phyloP scores from a whole-genome alignment of 2,329 filamentous ascomycete genomes.

The Fusarium sp. region DNA sequence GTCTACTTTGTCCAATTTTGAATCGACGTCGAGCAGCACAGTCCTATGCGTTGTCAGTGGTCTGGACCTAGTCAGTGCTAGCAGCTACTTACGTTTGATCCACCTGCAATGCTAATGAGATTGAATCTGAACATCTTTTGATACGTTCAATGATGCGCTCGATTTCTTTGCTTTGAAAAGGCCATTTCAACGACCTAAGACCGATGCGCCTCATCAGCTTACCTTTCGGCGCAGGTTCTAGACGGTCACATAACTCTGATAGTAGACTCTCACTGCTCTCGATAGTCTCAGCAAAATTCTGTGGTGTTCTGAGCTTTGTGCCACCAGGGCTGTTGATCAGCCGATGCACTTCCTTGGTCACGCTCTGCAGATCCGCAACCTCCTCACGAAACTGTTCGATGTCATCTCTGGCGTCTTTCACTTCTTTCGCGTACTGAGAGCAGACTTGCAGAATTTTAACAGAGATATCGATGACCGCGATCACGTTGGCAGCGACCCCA shows the following conservation, averaged over 20 bases:
- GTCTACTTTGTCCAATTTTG: not conserved
- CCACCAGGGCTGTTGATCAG: conserved; percentile 48
- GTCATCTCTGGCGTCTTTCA: conserved; percentile 53
- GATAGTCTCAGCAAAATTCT: not conserved
- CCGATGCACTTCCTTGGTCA: conserved; percentile 47
- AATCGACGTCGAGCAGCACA: not conserved
- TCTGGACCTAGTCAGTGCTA: not conserved
- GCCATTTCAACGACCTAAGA: conserved; percentile 58
- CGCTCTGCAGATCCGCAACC: conserved; percentile 46
- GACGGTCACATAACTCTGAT: not conserved
- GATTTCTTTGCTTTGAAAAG: conserved; percentile 35
- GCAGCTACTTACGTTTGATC: conserved; percentile 52
- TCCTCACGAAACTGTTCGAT: conserved; percentile 53
- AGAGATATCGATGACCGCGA: conserved; percentile 58
- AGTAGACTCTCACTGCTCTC: conserved; percentile 1
- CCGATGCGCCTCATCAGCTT: conserved; percentile 54
- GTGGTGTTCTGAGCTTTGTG: conserved; percentile 1
- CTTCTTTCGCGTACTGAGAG: conserved; percentile 55
- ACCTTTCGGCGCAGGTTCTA: conserved; percentile 24
- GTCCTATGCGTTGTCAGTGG: not conserved
- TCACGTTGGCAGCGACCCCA: conserved; percentile 54
- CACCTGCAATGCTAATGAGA: conserved; percentile 53
- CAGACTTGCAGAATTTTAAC: conserved; percentile 55
- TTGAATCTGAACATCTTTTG: conserved; percentile 46
- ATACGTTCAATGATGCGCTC: conserved; percentile 51